Evolutionary conservation across 371 early-diverging fungal species (phyloP), one percentile per base, ranked within the genome.

Genomic region (Caulochytrium protostelioides): DNA sequence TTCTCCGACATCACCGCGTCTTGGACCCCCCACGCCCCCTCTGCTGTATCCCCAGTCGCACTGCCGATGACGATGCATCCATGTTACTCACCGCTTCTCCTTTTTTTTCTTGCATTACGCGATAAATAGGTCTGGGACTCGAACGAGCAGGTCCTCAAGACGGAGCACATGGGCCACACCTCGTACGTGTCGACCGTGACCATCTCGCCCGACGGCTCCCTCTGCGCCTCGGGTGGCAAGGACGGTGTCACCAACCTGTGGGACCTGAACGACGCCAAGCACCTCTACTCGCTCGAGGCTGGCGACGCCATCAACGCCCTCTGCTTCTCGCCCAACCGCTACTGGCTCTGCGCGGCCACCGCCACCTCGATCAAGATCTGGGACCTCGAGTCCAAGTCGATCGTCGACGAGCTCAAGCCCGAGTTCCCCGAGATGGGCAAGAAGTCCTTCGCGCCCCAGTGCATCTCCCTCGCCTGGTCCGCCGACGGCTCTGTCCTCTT

Each of bases 271-370:
- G 95, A 94, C 50, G 82, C 82, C 72, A 91, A 92, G 81, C 94
- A 92, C 83, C 67, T 92, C 50, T 94, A 94, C 85, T 83, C 90
- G 44, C 74, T 94, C 46, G 91, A 91, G 56, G 89, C 87, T 55
- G 83, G 78, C 43, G 83, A 83, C 59, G 59, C 70, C 49, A 83
- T 97, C 76, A 81, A 92, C 71, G 79, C 92, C 55, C 72, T 97
- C 40, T 78, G 77, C 61, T 97, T 97, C 83, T 85, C 89, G 42
- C 91, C 94, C 57, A 92, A 94, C 85, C 80, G 95, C 46, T 95
- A 94, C 92, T 97, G 98, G 98, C 75, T 97, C 53, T 85, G 87
- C 71, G 95, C 94, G 54, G 98, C 95, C 61, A 94, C 94, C 52
- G 68, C 73, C 43, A 68, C 72, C 44, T 73, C 81, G 63, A 91